Evolutionary conservation across 2,329 filamentous ascomycete genomes (phyloP), one percentile per base, ranked within the genome.

Genomic region (Diaporthe citrichinensis): DNA sequence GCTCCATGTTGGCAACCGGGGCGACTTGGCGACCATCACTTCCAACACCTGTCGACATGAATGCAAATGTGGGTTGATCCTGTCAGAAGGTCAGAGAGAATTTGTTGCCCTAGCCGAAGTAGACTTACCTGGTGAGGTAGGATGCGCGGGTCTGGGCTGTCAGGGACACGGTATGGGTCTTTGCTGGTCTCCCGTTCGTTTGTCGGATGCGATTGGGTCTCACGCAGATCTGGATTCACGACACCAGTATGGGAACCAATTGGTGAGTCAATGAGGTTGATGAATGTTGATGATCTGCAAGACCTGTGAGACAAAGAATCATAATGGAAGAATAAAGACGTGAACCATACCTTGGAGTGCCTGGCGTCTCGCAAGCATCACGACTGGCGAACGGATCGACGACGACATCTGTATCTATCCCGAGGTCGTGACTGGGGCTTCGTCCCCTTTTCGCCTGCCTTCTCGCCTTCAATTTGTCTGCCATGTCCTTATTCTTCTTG

Each of bases 1-100:
- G n/a, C 15, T 62, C 39, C 59, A 62, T 62, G n/a, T 28, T 44
- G 59, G 59, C 39, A 28, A 44, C n/a, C 2, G 59, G 59, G n/a
- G 39, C 59, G 39, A 62, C 36, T 62, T 62, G 59, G 7, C 15
- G 39, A 12, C n/a, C 59, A 44, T 28, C 39, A 6, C 10, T 28
- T 25, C n/a, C 59, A 10, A 62, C 3, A 5, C 36, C 59, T 44
- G 59, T 62, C 8, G 36, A 31, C n/a, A 31, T 62, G n/a, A 28
- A 14, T 10, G 39, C n/a, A 28, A 44, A 62, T 44, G 15, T 62
- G n/a, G 59, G n/a, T 20, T 62, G 36, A 10, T 44, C 20, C 39
- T 62, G 20, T 10, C 6, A 14, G 4, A 28, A 28, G 28, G 59
- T 62, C 39, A 62, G 59, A 44, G 59, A 44, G 1, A 15, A 9